Percentiles rank a stretch among this genome's conserved stretches.
Conservation (phyloP, 169 alveolate species). For the Cystoisospora suis region DNA sequence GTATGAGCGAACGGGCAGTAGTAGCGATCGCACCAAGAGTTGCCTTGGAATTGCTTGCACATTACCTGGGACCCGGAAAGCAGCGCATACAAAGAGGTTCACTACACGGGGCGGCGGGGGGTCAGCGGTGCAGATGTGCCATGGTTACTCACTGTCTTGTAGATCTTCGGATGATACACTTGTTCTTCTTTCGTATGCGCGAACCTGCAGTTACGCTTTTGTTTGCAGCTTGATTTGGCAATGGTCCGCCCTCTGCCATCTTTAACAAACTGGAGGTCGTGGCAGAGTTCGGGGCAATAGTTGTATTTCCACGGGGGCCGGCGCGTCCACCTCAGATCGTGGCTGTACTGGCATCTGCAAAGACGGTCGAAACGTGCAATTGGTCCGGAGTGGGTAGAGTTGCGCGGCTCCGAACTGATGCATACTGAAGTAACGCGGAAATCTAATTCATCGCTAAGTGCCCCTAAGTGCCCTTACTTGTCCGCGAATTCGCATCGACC, state of each 20-base stretch:
- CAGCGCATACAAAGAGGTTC: neutral
- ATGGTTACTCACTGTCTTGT: conserved; percentile 34
- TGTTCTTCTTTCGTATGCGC: conserved; percentile 64
- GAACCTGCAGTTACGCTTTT: conserved; percentile 49
- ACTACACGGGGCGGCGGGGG: too few species aligned
- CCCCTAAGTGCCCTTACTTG: neutral
- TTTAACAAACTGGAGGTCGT: conserved; percentile 36
- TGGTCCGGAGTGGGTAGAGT: too few species aligned
- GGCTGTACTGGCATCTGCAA: conserved; percentile 57
- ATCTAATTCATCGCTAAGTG: too few species aligned
- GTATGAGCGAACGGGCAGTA: conserved; percentile 53
- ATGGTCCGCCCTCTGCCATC: conserved; percentile 55
- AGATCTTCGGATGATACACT: conserved; percentile 49
- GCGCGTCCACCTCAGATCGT: conserved; percentile 55
- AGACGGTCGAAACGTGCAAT: neutral
- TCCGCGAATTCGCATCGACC: conserved; percentile 62
- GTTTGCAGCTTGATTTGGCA: conserved; percentile 53
- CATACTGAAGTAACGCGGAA: too few species aligned
- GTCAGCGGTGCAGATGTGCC: neutral
- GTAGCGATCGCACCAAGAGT: conserved; percentile 51
- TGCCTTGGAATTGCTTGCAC: conserved; percentile 47
- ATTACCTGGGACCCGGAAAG: conserved; percentile 6
- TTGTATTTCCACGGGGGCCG: conserved; percentile 54
- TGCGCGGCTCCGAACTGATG: too few species aligned
- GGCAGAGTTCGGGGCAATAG: conserved; percentile 47